Evolutionary conservation across 768 basidiomycete genomes (phyloP), one percentile per base, ranked within the genome.

Genomic region (Bullera alba): DNA sequence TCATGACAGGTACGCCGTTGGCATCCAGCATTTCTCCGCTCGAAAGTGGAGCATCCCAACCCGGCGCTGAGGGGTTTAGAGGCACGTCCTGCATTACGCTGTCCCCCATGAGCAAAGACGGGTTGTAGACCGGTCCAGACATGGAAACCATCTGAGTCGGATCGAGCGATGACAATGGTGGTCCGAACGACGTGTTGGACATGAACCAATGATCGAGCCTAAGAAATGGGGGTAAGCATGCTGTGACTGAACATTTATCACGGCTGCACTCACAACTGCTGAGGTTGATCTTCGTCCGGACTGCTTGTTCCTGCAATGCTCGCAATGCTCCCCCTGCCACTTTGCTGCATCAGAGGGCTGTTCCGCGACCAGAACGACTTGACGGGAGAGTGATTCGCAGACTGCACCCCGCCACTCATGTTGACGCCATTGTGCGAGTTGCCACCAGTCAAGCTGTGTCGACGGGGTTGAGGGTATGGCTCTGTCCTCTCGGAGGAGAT

Each of bases 131-230:
- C n/a, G n/a, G n/a, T n/a, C n/a, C 32, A 34, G 8, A 10, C 32
- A 34, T 34, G 32, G 22, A 39, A 14, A 21, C 22, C 10, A 21
- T 10, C 19, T 39, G 37, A 39, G 37, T 14, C 8, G 37, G 19
- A 21, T 39, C 37, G 19, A 39, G 19, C 10, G 37, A 10, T 14
- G 37, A 12, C 37, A 39, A 39, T 12, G 29, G 32, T 4, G 62
- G 58, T 4, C 56, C 58, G 36, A 58, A 57, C 0, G 44, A 54
- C 4, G 53, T 56, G 25, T 63, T 57, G 21, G 51, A 46, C 48
- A 57, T 45, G 10, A 71, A 50, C 70, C 70, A 71, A 35, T 67
- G 59, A 42, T 71, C 63, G 41, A 71, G 53, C 42, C 63, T 65
- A n/a, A 34, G 8, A 34, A n/a, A 34, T 10, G 8, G 10, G n/a